These are phyloP conservation scores for Quercus variabilis DNA, from an alignment of 306 rosid species.

Conservation along the genomic window DNA sequence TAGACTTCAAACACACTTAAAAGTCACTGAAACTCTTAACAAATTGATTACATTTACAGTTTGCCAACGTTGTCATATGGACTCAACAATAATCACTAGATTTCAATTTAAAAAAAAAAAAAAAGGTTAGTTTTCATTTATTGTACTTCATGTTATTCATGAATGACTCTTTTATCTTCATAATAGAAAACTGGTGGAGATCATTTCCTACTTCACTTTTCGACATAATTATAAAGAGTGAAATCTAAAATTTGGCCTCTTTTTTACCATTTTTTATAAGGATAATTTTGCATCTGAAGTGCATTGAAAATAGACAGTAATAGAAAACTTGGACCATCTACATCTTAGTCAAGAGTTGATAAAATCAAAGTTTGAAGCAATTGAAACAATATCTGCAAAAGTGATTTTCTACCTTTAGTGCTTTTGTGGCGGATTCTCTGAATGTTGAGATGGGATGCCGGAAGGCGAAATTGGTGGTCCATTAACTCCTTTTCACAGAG, in stretches of 20 bases:
- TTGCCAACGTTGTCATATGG: no score
- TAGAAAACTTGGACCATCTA: constrained; percentile 2
- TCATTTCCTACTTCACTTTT: neutral
- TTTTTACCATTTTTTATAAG: neutral
- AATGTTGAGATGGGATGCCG: constrained; percentile 48
- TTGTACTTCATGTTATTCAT: neutral
- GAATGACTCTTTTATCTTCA: neutral
- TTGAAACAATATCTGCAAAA: constrained; percentile 40
- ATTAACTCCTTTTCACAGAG: constrained; percentile 51
- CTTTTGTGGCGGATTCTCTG: constrained; percentile 44
- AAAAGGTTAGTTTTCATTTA: no score
- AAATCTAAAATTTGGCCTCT: neutral
- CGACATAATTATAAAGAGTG: neutral
- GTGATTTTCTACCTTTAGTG: constrained; percentile 46
- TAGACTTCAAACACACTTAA: no score
- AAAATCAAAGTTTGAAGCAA: constrained; percentile 21
- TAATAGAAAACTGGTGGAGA: neutral
- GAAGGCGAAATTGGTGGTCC: constrained; percentile 79
- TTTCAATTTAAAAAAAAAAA: no score
- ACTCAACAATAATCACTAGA: no score
- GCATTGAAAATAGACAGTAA: neutral
- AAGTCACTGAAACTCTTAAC: no score
- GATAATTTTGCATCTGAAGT: neutral
- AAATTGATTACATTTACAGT: no score
- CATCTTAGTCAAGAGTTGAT: constrained; percentile 16